Percentiles rank a stretch among this genome's conserved stretches.
These are phyloP conservation scores for Albophoma yamanashiensis DNA, from an alignment of 2,329 filamentous ascomycete genomes.

Conservation along the genomic window DNA sequence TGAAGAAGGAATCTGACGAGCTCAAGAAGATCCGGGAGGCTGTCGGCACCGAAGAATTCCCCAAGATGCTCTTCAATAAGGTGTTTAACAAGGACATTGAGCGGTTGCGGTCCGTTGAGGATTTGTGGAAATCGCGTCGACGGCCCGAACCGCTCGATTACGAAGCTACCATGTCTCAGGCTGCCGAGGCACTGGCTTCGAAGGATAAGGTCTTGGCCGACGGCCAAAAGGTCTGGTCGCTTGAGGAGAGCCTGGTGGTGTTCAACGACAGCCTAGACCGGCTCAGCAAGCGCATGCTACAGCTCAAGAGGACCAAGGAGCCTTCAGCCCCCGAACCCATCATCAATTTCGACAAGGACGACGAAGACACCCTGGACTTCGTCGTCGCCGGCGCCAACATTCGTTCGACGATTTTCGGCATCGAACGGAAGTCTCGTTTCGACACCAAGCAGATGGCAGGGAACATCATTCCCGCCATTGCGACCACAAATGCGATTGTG, in stretches of 20 bases:
- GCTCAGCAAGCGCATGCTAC: constrained; percentile 62
- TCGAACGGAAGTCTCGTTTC: constrained; percentile 81
- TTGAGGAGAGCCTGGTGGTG: constrained; percentile 73
- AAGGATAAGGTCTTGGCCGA: constrained; percentile 47
- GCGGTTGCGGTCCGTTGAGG: constrained; percentile 74
- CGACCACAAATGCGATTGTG: constrained; percentile 94
- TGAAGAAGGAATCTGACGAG: constrained; percentile 74
- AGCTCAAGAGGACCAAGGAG: constrained; percentile 42
- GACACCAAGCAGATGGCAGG: constrained; percentile 99
- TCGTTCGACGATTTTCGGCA: constrained; percentile 78
- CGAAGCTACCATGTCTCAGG: constrained; percentile 44
- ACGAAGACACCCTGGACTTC: constrained; percentile 89
- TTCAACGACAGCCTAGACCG: constrained; percentile 77
- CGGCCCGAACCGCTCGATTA: constrained; percentile 67
- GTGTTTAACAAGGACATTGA: constrained; percentile 81
- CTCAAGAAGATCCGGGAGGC: constrained; percentile 73
- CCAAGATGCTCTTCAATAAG: constrained; percentile 78
- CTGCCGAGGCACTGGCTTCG: constrained; percentile 33
- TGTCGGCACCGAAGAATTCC: constrained; percentile 69
- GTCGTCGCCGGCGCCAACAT: constrained; percentile 86
- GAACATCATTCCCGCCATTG: constrained; percentile 97
- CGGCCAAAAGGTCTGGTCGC: constrained; percentile 71
- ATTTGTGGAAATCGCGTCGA: constrained; percentile 86
- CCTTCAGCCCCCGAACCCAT: constrained; percentile 46
- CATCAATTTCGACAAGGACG: constrained; percentile 93